These are phyloP conservation scores for Clavispora fructus DNA, from an alignment of 805 yeast genomes.

Conservation along the genomic window DNA sequence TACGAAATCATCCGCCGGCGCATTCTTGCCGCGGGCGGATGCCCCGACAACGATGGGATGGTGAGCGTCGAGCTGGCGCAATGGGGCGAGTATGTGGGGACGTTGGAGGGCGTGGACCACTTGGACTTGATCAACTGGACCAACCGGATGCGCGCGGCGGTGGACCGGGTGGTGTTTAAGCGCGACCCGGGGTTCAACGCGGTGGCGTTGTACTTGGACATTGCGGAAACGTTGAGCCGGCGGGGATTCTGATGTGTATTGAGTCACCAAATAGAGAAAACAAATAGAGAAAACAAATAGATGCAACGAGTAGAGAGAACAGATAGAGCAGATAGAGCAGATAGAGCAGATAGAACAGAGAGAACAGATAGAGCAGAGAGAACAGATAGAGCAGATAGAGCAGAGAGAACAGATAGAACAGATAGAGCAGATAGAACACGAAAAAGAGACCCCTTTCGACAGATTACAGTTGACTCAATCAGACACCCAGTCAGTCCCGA, in stretches of 20 bases:
- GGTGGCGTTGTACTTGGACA: constrained; percentile 60
- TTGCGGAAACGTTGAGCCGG: constrained; percentile 57
- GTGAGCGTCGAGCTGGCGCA: constrained; percentile 71
- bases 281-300: too few species aligned
- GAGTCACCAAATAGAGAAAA: too few species aligned
- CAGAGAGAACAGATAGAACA: too few species aligned
- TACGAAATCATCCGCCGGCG: constrained; percentile 53
- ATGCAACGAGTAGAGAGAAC: too few species aligned
- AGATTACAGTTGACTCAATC: too few species aligned
- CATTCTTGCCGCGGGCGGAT: constrained; percentile 2
- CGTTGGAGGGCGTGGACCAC: constrained; percentile 75
- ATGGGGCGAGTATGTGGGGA: constrained; percentile 85
- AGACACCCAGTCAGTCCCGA: too few species aligned
- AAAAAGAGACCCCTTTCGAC: too few species aligned
- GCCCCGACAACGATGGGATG: constrained; percentile 65
- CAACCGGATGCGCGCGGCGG: constrained; percentile 40
- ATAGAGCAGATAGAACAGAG: too few species aligned
- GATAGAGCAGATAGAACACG: too few species aligned
- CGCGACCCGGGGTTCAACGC: constrained; percentile 52
- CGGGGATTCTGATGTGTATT: constrained; percentile 56
- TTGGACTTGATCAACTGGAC: constrained; percentile 84
- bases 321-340: too few species aligned
- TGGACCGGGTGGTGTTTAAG: constrained; percentile 26
- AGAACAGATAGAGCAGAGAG: too few species aligned
- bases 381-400: too few species aligned